phyloP scores from a whole-genome alignment of 306 rosid species.

The Vigna radiata region DNA sequence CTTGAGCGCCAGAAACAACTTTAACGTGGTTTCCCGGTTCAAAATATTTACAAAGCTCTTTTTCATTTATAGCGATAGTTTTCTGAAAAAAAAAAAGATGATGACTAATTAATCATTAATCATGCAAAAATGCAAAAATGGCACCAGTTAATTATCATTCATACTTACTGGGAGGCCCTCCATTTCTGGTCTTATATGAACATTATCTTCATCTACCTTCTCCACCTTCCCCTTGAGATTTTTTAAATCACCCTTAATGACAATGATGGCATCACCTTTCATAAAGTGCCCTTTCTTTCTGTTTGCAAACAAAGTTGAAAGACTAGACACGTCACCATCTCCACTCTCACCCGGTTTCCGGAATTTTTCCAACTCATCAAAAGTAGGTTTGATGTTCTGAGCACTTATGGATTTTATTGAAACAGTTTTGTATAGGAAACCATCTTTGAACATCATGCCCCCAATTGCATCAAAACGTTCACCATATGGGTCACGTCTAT shows the following conservation, averaged over 20 bases:
- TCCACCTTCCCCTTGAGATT: constrained; percentile 97
- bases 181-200: constrained; percentile 89
- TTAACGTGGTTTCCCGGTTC: constrained; percentile 98
- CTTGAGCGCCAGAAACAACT: constrained; percentile 93
- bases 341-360: constrained; percentile 93
- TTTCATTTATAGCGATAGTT: constrained; percentile 86
- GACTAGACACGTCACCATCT: constrained; percentile 83
- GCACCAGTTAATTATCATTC: constrained; percentile 14
- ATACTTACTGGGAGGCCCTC: constrained; percentile 88
- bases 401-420: constrained; percentile 88
- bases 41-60: constrained; percentile 94
- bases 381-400: constrained; percentile 84
- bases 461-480: constrained; percentile 88
- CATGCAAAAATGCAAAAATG: constrained; percentile 4
- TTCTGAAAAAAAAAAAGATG: constrained; percentile 53
- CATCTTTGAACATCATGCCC: constrained; percentile 96
- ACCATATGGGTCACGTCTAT: constrained; percentile 87
- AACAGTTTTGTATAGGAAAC: constrained; percentile 86
- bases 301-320: constrained; percentile 87
- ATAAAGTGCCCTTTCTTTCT: constrained; percentile 97
- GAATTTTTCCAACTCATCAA: constrained; percentile 95
- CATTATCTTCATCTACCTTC: constrained; percentile 92
- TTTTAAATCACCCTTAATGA: constrained; percentile 90
- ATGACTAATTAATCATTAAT: constrained; percentile 31
- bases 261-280: constrained; percentile 97